Conservation (phyloP, 2,329 filamentous ascomycete genomes). For the Fusarium albidum region DNA sequence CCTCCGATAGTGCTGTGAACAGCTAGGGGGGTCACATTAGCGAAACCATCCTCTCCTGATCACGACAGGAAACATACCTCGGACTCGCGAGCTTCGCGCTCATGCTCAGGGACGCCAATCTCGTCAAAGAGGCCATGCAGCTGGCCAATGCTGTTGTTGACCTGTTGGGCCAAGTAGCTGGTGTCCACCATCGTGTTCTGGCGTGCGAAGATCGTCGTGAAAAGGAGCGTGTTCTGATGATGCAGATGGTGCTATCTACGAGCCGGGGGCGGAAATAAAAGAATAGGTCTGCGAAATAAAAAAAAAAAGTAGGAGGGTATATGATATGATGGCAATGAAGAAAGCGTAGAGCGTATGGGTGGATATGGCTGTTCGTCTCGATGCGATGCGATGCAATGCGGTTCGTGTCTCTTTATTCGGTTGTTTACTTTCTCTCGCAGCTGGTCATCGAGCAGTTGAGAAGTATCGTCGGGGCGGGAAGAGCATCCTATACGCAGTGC, state of each 20-base stretch:
- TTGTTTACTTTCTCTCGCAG: conserved; percentile 42
- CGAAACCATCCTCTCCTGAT: not conserved
- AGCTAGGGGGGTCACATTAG: conserved; percentile 62
- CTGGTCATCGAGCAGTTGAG: conserved; percentile 38
- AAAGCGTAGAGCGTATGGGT: conserved; percentile 11
- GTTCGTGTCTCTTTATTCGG: conserved; percentile 22
- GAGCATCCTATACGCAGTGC: conserved; percentile 39
- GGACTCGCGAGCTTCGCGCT: conserved; percentile 87
- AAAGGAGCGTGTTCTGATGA: conserved; percentile 25
- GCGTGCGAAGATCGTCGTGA: conserved; percentile 13
- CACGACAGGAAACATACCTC: conserved; percentile 68
- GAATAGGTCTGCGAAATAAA: no score
- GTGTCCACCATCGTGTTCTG: conserved; percentile 75
- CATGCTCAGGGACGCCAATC: conserved; percentile 93
- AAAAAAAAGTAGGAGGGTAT: conserved; percentile 15
- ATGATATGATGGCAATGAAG: conserved; percentile 9
- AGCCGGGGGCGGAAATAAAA: conserved; percentile 18
- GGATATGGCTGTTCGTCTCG: conserved; percentile 22
- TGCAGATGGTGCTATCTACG: conserved; percentile 23
- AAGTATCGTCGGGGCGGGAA: conserved; percentile 30
- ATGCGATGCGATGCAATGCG: conserved; percentile 16
- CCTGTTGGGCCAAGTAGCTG: conserved; percentile 91
- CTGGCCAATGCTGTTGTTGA: conserved; percentile 91
- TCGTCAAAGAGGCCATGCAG: conserved; percentile 96
- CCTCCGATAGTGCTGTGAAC: conserved; percentile 90